phyloP scores from a whole-genome alignment of 441 rosid genomes.

The Sinapis alba region DNA sequence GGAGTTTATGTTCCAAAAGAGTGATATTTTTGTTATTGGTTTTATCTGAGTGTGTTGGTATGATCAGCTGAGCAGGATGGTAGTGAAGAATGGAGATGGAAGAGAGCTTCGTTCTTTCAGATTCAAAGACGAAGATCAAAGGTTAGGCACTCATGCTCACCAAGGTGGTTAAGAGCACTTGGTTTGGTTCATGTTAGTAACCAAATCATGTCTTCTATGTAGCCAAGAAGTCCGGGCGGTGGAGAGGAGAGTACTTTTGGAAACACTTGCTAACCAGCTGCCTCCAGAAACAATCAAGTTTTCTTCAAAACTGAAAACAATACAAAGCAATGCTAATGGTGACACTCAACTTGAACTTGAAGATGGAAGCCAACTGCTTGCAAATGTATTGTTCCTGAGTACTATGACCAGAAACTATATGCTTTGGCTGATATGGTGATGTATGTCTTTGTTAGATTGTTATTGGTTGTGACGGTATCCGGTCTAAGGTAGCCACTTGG shows the following conservation, averaged over 20 bases:
- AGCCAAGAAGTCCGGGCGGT: constrained; percentile 98
- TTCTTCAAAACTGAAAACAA: constrained; percentile 65
- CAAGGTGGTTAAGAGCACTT: not conserved
- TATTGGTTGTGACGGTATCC: constrained; percentile 83
- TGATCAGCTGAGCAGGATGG: constrained; percentile 92
- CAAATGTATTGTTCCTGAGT: constrained; percentile 51
- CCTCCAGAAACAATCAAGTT: constrained; percentile 67
- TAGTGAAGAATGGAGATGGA: constrained; percentile 78
- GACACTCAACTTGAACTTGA: constrained; percentile 60
- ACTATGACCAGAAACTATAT: constrained; percentile 2
- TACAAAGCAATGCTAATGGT: constrained; percentile 47
- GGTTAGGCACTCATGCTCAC: constrained; percentile 42
- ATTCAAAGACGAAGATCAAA: constrained; percentile 89
- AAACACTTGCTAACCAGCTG: constrained; percentile 47
- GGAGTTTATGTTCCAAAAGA: not conserved
- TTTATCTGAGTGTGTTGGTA: constrained; percentile 52
- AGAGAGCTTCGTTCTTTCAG: constrained; percentile 76
- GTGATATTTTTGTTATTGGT: not conserved
- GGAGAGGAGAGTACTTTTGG: constrained; percentile 81
- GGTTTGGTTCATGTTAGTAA: not conserved
- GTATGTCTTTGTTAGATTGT: constrained; percentile 57
- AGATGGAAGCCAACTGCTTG: constrained; percentile 62
- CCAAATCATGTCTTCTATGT: not conserved
- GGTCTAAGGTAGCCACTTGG: constrained; percentile 80
- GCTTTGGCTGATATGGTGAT: constrained; percentile 2